These are phyloP conservation scores for Cronartium quercuum DNA, from an alignment of 1,284 basidiomycete species.

Conservation along the genomic window DNA sequence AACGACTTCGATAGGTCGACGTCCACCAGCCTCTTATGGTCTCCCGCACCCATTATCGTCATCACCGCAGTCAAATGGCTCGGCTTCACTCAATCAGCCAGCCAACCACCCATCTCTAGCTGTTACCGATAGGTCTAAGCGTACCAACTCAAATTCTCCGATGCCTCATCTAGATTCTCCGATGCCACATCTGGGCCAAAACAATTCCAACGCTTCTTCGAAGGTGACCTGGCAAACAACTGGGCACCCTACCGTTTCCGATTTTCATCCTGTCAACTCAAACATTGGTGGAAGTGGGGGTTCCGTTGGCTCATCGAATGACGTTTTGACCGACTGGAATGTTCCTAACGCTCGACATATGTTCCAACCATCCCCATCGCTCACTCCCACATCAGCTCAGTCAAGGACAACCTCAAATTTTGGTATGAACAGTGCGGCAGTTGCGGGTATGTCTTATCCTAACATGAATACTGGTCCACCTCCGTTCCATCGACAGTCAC, in stretches of 20 bases:
- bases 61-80: constrained; percentile 24
- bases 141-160: constrained; percentile 24
- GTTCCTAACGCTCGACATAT: constrained; percentile 7
- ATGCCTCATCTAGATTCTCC: constrained; percentile 11
- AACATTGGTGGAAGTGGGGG: background rate
- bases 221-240: background rate
- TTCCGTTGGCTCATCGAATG: background rate
- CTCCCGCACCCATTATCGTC: constrained; percentile 5
- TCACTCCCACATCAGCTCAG: background rate
- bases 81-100: constrained; percentile 1
- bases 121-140: constrained; percentile 10
- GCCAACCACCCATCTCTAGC: constrained; percentile 2
- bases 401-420: background rate
- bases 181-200: background rate
- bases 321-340: constrained; percentile 25
- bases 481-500: constrained; percentile 2
- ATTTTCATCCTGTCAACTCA: background rate
- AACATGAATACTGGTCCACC: constrained; percentile 2
- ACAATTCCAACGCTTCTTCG: constrained; percentile 1
- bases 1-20: background rate
- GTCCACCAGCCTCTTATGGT: constrained; percentile 7
- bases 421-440: background rate
- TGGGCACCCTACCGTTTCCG: background rate
- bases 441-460: constrained; percentile 1
- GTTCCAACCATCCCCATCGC: constrained; percentile 25